Evolutionary conservation across 352 stramenopile genomes (phyloP).

Genomic region (Phytophthora sansomeana): DNA sequence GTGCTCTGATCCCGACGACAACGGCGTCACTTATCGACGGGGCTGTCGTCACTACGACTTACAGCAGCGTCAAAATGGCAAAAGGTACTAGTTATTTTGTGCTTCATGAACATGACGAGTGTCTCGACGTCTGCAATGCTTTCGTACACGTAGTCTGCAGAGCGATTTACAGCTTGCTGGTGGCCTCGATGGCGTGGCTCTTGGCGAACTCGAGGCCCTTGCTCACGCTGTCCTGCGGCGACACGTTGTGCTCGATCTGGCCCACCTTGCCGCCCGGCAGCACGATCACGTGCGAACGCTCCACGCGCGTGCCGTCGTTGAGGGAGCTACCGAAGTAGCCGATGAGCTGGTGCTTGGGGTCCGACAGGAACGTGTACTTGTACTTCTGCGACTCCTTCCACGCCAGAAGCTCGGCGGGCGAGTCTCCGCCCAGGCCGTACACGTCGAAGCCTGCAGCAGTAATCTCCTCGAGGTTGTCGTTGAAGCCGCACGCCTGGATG

Average conservation of each 20-base stretch:
- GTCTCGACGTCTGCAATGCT: slow-evolving; percentile 8
- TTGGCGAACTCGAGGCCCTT: slow-evolving; percentile 79
- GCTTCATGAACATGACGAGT: slow-evolving; percentile 30
- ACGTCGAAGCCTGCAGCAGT: slow-evolving; percentile 81
- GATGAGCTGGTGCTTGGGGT: slow-evolving; percentile 83
- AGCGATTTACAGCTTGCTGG: slow-evolving; percentile 46
- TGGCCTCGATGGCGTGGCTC: slow-evolving; percentile 31
- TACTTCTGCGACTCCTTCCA: slow-evolving; percentile 88
- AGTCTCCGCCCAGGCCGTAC: slow-evolving; percentile 81
- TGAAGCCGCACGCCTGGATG: slow-evolving; percentile 85
- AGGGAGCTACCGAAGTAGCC: slow-evolving; percentile 81
- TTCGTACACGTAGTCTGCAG: slow-evolving; percentile 23
- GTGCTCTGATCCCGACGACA: background rate
- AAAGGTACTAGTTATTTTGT: slow-evolving; percentile 28
- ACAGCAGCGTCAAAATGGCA: slow-evolving; percentile 16
- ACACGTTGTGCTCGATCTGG: slow-evolving; percentile 76
- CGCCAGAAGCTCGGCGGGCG: slow-evolving; percentile 64
- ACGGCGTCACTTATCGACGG: slow-evolving; percentile 16
- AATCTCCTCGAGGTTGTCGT: slow-evolving; percentile 83
- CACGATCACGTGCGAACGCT: slow-evolving; percentile 89
- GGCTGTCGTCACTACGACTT: slow-evolving; percentile 16
- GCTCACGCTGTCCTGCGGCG: slow-evolving; percentile 82
- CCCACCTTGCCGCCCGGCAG: slow-evolving; percentile 77
- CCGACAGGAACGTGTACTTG: slow-evolving; percentile 83
- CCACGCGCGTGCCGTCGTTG: slow-evolving; percentile 62